A percentile compares a stretch with the other conserved stretches of the same genome.
phyloP scores from a whole-genome alignment of 78 protist species.

The Ministeria vibrans region DNA sequence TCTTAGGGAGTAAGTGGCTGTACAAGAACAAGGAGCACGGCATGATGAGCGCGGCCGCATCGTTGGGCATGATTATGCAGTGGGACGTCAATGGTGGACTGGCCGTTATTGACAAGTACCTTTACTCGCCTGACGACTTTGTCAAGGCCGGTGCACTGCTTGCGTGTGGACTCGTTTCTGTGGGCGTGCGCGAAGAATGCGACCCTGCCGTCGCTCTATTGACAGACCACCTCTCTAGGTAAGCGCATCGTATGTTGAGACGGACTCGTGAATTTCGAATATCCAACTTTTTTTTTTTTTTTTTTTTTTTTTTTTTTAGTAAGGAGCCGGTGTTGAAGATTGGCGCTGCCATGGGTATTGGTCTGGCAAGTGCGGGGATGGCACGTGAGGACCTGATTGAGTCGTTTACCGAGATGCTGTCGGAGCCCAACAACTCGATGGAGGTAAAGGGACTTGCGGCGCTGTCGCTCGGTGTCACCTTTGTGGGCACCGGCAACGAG shows the following conservation, averaged over 20 bases:
- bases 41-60: constrained; percentile 89
- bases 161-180: constrained; percentile 79
- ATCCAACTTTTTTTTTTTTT: not conserved
- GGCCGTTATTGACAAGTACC: constrained; percentile 66
- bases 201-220: constrained; percentile 85
- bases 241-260: constrained; percentile 14
- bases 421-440: constrained; percentile 50
- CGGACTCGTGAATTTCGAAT: constrained; percentile 27
- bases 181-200: constrained; percentile 70
- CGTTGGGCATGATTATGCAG: constrained; percentile 83
- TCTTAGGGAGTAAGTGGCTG: constrained; percentile 79
- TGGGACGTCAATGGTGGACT: constrained; percentile 95
- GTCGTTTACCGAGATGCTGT: constrained; percentile 45
- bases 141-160: constrained; percentile 93
- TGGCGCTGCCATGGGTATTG: constrained; percentile 43
- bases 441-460: constrained; percentile 74
- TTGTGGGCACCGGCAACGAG: constrained; percentile 77
- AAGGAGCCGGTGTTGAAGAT: constrained; percentile 1
- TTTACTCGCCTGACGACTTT: constrained; percentile 60
- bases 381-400: constrained; percentile 41
- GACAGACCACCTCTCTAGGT: constrained; percentile 32
- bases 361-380: constrained; percentile 75
- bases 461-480: constrained; percentile 80
- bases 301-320: not conserved
- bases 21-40: constrained; percentile 90